Percentiles rank a stretch among this genome's conserved stretches.
Conservation (phyloP, 2,329 filamentous ascomycete genomes). For the Bipolaris gigantea region DNA sequence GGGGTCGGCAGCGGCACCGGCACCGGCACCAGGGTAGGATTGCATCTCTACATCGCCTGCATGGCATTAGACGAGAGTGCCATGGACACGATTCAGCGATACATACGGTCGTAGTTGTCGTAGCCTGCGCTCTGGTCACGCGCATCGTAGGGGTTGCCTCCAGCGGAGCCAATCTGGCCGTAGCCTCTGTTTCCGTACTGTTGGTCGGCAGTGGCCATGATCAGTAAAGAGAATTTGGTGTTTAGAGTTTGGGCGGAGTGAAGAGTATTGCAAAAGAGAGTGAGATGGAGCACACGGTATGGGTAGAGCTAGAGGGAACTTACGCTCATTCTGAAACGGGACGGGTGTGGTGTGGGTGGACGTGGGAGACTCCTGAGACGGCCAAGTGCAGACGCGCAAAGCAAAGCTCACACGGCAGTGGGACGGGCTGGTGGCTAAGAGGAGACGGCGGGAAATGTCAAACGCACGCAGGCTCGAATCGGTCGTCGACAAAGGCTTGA, state of each 20-base stretch:
- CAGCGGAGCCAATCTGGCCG: slow-evolving; percentile 46
- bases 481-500: slow-evolving; percentile 13
- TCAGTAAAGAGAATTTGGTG: slow-evolving; percentile 15
- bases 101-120: slow-evolving; percentile 53
- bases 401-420: slow-evolving; percentile 9
- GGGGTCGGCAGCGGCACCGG: slow-evolving; percentile 52
- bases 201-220: slow-evolving; percentile 27
- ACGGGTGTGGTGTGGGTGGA: slow-evolving; percentile 36
- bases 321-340: slow-evolving; percentile 47
- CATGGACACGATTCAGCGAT: slow-evolving; percentile 34
- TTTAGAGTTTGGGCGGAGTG: slow-evolving; percentile 4
- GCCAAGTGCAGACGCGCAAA: slow-evolving; percentile 20
- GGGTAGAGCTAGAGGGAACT: slow-evolving; percentile 23
- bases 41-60: slow-evolving; percentile 67
- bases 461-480: slow-evolving; percentile 8
- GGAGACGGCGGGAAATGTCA: slow-evolving; percentile 7
- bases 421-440: background rate
- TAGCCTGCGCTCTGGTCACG: slow-evolving; percentile 49
- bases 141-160: slow-evolving; percentile 50
- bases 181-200: slow-evolving; percentile 49
- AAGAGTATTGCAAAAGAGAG: slow-evolving; percentile 11
- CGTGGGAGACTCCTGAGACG: slow-evolving; percentile 42
- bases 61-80: slow-evolving; percentile 20
- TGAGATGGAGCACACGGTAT: slow-evolving; percentile 11
- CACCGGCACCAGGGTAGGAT: slow-evolving; percentile 50